These are phyloP conservation scores for Eucalyptus sp. DNA, from an alignment of 345 rosid species.

Conservation along the genomic window DNA sequence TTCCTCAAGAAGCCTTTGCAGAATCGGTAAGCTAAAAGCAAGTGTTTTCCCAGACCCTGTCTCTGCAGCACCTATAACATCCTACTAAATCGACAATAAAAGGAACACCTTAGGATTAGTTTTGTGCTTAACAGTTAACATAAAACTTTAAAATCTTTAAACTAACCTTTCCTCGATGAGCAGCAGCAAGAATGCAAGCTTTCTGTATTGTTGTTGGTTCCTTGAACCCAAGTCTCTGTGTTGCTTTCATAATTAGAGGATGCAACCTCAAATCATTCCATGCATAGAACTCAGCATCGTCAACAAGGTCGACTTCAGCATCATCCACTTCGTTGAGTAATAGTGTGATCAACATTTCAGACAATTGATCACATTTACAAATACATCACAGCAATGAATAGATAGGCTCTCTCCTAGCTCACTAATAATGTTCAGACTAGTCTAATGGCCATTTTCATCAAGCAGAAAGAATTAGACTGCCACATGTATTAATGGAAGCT, in stretches of 20 bases:
- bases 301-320: conserved; percentile 31
- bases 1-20: conserved; percentile 88
- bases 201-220: conserved; percentile 89
- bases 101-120: not conserved
- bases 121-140: not conserved
- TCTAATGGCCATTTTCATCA: not conserved
- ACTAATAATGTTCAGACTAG: not conserved
- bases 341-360: not conserved
- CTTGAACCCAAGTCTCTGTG: conserved; percentile 63
- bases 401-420: not conserved
- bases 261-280: conserved; percentile 88
- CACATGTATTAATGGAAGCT: not conserved
- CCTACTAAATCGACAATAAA: conserved; percentile 29
- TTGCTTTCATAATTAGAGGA: conserved; percentile 66
- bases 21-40: conserved; percentile 91
- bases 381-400: not conserved
- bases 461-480: not conserved
- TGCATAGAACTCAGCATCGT: conserved; percentile 46
- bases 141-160: not conserved
- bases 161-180: conserved; percentile 90
- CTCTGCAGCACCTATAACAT: conserved; percentile 95
- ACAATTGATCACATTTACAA: not conserved
- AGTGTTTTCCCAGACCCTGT: conserved; percentile 97
- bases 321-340: conserved; percentile 10
- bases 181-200: conserved; percentile 82